A percentile compares a stretch with the other conserved stretches of the same genome.
These are phyloP conservation scores for Boletus rex-veris DNA, from an alignment of 768 basidiomycete species.

Conservation along the genomic window DNA sequence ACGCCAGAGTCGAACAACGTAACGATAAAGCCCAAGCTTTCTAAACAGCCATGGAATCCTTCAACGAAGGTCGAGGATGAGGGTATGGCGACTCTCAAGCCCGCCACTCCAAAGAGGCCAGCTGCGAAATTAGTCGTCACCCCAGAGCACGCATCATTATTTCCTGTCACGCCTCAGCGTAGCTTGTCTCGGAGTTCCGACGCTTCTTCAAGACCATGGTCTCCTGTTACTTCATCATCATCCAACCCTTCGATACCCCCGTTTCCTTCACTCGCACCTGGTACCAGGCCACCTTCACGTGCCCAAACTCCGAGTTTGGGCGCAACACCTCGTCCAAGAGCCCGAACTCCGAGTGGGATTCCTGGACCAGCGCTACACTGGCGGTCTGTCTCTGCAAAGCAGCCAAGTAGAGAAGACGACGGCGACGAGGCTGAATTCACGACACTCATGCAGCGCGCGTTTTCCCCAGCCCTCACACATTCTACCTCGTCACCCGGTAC, in stretches of 20 bases:
- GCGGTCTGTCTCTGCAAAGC: conserved; percentile 47
- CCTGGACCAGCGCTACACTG: conserved; percentile 56
- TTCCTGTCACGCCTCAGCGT: conserved; percentile 52
- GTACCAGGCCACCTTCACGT: conserved; percentile 48
- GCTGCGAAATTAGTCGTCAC: conserved; percentile 45
- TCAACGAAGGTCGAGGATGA: conserved; percentile 72
- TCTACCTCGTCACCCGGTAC: conserved; percentile 43
- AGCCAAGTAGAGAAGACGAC: conserved; percentile 44
- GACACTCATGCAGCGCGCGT: conserved; percentile 53
- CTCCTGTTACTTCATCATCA: conserved; percentile 67
- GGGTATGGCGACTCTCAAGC: conserved; percentile 44
- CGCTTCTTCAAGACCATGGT: conserved; percentile 78
- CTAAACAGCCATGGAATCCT: conserved; percentile 70
- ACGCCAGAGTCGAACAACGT: conserved; percentile 34
- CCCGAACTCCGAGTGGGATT: conserved; percentile 78
- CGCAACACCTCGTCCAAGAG: conserved; percentile 61
- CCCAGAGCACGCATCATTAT: conserved; percentile 42
- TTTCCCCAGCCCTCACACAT: conserved; percentile 55
- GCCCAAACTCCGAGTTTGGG: conserved; percentile 50
- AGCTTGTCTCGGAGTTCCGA: conserved; percentile 73
- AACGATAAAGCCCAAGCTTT: conserved; percentile 39
- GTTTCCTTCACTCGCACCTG: conserved; percentile 23
- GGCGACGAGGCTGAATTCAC: conserved; percentile 42
- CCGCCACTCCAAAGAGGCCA: conserved; percentile 47
- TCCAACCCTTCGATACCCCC: conserved; percentile 38